These are phyloP conservation scores for Globomyces sp. DNA, from an alignment of 371 early-diverging fungal species.

Conservation along the genomic window DNA sequence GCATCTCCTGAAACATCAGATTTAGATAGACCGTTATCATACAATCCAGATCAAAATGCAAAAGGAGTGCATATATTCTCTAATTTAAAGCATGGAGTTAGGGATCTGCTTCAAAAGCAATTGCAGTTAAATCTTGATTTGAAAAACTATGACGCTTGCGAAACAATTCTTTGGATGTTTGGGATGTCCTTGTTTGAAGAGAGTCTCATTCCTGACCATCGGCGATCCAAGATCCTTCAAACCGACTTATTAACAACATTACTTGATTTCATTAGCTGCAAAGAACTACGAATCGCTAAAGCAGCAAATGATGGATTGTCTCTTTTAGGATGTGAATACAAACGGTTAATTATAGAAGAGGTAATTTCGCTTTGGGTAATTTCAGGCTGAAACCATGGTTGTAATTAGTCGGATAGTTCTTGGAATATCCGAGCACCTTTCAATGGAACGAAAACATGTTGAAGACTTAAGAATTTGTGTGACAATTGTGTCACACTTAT, in stretches of 20 bases:
- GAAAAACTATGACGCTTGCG: neutral
- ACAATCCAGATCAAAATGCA: neutral
- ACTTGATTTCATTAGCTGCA: constrained; percentile 69
- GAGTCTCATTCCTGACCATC: neutral
- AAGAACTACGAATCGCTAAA: constrained; percentile 58
- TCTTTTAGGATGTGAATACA: constrained; percentile 58
- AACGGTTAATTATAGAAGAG: constrained; percentile 1
- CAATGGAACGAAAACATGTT: constrained; percentile 46
- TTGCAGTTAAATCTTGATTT: neutral
- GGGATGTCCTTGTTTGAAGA: constrained; percentile 6
- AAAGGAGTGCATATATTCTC: neutral
- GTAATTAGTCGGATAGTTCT: constrained; percentile 42
- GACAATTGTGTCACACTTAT: constrained; percentile 25
- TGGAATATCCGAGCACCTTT: constrained; percentile 62
- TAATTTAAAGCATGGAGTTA: neutral
- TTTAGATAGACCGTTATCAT: neutral
- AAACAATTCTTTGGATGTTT: constrained; percentile 2
- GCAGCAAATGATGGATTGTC: constrained; percentile 68
- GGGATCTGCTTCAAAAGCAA: neutral
- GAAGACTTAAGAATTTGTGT: constrained; percentile 51
- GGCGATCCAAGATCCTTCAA: neutral
- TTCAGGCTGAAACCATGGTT: neutral
- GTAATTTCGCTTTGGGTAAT: neutral
- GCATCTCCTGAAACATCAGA: too few relatives aligned
- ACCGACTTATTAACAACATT: constrained; percentile 59